Base-by-base conservation (phyloP, 1,139 yeast species). In the Petasospora fabianii region DNA sequence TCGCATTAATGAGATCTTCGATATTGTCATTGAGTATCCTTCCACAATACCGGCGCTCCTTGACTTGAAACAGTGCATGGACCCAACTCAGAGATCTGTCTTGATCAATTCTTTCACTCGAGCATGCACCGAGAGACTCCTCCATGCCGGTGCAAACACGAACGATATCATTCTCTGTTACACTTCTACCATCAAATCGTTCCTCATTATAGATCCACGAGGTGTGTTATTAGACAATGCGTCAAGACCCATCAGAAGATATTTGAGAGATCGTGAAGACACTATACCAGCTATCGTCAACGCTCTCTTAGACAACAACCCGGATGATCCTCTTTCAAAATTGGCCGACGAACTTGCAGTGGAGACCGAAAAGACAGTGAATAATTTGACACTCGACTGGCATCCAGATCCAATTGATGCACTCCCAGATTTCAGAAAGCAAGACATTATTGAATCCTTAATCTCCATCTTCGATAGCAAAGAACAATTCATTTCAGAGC, bases 391-490 rank as follows among this genome's bases (percentile, higher is more conserved):
- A 46, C 59, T 81, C 4, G 66, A 73, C 22, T 90, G 97, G 97
- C 64, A 62, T 7, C 97, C 97, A 0, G 96, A 87, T 53, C 97
- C 97, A 0, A 73, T 84, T n/a, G 96, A 85, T 62, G 95, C 96
- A 0, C 73, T 94, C 8, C 85, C 95, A 0, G 96, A 88, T 58
- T 86, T 87, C 59, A 73, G 76, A 39, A 77, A 77, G 47, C 53
- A 51, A 38, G 95, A 86, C 56, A 73, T 82, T 5, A 77, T 87
- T 17, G 88, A 80, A 49, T 77, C 87, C 1, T 65, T 87, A 29
- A 69, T 84, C 2, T 78, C 92, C 1, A 76, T 90, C 3, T 85
- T 84, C 59, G 96, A 88, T 38, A 77, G 84, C 46, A 83, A 82
- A 51, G 85, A 77, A n/a, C 67, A 76, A 1, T 83, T 92, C 49